Evolutionary conservation across 208 protist genomes (phyloP).

Genomic region (Willaertia magna): DNA sequence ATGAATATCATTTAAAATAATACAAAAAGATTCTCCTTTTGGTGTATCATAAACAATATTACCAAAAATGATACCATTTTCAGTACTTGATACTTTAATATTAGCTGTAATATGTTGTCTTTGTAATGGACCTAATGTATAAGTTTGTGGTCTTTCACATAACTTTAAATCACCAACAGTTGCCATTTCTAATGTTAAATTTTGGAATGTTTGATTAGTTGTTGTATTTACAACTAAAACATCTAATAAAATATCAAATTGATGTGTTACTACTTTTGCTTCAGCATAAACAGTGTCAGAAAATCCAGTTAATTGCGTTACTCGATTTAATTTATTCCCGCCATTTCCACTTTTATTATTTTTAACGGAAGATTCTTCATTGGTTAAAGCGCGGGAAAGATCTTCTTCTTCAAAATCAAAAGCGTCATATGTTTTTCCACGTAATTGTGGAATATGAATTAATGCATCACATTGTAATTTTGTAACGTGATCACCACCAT

Average conservation of each 20-base stretch:
- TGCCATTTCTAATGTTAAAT: slow-evolving; percentile 86
- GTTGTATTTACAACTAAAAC: slow-evolving; percentile 75
- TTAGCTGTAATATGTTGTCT: slow-evolving; percentile 66
- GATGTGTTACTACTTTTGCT: slow-evolving; percentile 85
- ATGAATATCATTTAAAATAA: slow-evolving; percentile 89
- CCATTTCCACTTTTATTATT: background rate
- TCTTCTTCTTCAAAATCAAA: slow-evolving; percentile 5
- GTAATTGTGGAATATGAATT: background rate
- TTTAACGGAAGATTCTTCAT: background rate
- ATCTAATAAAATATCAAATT: slow-evolving; percentile 93
- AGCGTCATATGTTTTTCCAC: background rate
- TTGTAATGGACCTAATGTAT: slow-evolving; percentile 71
- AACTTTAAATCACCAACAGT: slow-evolving; percentile 91
- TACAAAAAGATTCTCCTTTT: slow-evolving; percentile 52
- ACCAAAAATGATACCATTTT: slow-evolving; percentile 90
- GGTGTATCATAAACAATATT: slow-evolving; percentile 87
- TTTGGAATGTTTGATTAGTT: slow-evolving; percentile 75
- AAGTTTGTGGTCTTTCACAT: slow-evolving; percentile 79
- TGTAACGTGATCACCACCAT: background rate
- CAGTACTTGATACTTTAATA: slow-evolving; percentile 93
- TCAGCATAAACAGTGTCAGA: slow-evolving; percentile 91
- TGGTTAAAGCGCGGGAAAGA: background rate
- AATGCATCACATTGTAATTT: background rate
- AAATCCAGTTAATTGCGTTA: slow-evolving; percentile 69
- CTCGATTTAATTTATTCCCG: background rate